phyloP scores from a whole-genome alignment of 495 filamentous ascomycete species.

The Penicillium crystallinum region DNA sequence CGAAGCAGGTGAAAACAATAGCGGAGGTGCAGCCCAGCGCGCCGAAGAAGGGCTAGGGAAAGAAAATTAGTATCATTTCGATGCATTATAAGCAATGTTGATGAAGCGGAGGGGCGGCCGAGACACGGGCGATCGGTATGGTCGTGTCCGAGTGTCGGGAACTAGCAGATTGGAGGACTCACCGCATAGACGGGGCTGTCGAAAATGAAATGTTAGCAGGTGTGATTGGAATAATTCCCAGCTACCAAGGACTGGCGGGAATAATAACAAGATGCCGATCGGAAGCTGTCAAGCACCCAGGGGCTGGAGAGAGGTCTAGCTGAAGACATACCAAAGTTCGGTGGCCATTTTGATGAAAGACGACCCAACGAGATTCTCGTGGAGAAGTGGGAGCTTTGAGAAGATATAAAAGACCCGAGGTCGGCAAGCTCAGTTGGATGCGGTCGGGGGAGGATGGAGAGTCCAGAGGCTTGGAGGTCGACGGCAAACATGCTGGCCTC shows the following conservation, averaged over 20 bases:
- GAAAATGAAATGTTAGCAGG: conserved; percentile 36
- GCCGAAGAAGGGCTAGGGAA: conserved; percentile 89
- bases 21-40: conserved; percentile 98
- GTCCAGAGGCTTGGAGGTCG: conserved; percentile 34
- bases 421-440: conserved; percentile 21
- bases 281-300: conserved; percentile 21
- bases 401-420: conserved; percentile 18
- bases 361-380: conserved; percentile 10
- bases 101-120: conserved; percentile 15
- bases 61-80: conserved; percentile 22
- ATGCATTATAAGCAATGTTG: neutral
- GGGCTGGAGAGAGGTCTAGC: conserved; percentile 29
- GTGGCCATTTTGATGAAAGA: conserved; percentile 50
- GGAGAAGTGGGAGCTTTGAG: conserved; percentile 12
- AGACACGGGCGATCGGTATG: conserved; percentile 13
- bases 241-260: conserved; percentile 2
- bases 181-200: conserved; percentile 96
- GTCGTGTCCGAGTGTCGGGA: conserved; percentile 1
- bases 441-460: conserved; percentile 28
- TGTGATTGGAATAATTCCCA: conserved; percentile 15
- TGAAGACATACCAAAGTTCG: conserved; percentile 59
- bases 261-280: conserved; percentile 22
- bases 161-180: conserved; percentile 47
- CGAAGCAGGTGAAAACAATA: conserved; percentile 98
- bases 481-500: conserved; percentile 39